Evolutionary conservation across 2,329 filamentous ascomycete species (phyloP), one percentile per base, ranked within the genome.

Genomic region (Aspergillus uvarum): DNA sequence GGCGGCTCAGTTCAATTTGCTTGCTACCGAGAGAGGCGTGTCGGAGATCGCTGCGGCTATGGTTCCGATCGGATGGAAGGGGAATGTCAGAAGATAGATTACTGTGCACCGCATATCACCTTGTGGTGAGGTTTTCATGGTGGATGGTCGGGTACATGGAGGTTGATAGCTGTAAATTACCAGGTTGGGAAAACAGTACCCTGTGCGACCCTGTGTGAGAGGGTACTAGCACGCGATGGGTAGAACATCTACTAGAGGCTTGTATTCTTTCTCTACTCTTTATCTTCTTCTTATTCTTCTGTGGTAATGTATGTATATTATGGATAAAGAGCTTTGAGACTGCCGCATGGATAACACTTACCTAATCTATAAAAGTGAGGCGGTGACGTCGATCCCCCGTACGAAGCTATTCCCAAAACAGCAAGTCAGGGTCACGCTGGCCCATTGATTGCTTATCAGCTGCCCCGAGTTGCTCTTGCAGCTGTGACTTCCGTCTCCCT

Each of bases 1-100:
- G 8, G 91, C 94, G 1, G 89, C 93, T 35, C 92, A 97, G 74
- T 99, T 95, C 76, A 99, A 99, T 73, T 74, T 99, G 70, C 79
- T 99, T 57, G 94, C 92, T n/a, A 98, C 92, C 19, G 95, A 99
- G 79, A 82, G 95, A 54, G 94, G 95, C 1, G 87, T 95, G 5
- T 83, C 87, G 21, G 89, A 94, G 69, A 87, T 98, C 63, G 94
- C 92, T 29, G 94, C 92, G 2, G 94, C 92, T 10, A 74, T 99
- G 76, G 85, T 98, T 75, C 93, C 93, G 0, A 83, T 95, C 56
- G 92, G 92, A 2, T 96, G 91, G 91, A 85, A 82, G 68, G 89
- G 73, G 47, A 44, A 44, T 8, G 8, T 44, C 38, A 44, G 38
- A 44, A 56, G 63, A 55, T 67, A 59, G 47, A 62, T 54, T 8